A percentile compares a stretch with the other conserved stretches of the same genome.
Conservation (phyloP, 331 rosid genomes). For the Acacia pycnantha region DNA sequence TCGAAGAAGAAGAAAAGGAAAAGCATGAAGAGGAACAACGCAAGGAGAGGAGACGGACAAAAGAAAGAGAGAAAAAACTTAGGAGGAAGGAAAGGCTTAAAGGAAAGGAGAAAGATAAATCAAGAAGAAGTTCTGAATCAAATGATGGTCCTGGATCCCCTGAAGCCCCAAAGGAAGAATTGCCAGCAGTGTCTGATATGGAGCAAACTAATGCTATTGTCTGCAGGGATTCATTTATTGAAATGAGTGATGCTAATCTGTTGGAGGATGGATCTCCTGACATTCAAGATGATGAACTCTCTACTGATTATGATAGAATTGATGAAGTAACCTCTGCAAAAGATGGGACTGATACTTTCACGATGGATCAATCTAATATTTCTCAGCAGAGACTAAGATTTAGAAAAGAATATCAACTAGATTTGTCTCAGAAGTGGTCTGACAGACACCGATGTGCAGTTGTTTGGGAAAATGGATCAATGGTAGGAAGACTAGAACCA, state of each 20-base stretch:
- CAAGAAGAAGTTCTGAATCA: conserved; percentile 52
- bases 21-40: conserved; percentile 98
- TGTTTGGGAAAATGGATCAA: conserved; percentile 59
- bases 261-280: conserved; percentile 58
- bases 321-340: conserved; percentile 48
- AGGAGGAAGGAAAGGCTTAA: conserved; percentile 94
- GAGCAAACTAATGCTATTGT: conserved; percentile 54
- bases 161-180: conserved; percentile 61
- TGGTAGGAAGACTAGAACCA: conserved; percentile 50
- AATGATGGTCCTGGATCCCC: conserved; percentile 42
- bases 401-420: conserved; percentile 64
- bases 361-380: conserved; percentile 56
- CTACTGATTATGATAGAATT: conserved; percentile 48
- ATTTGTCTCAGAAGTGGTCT: conserved; percentile 74
- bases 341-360: conserved; percentile 54
- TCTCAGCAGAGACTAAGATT: conserved; percentile 57
- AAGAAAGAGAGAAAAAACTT: conserved; percentile 93
- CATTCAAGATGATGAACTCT: conserved; percentile 50
- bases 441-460: conserved; percentile 59
- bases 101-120: conserved; percentile 88
- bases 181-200: conserved; percentile 49
- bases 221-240: conserved; percentile 52
- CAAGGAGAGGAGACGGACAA: conserved; percentile 87
- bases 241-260: conserved; percentile 49
- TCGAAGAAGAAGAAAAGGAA: conserved; percentile 99